phyloP scores from a whole-genome alignment of 2,329 filamentous ascomycete genomes.

The Aspergillus nomiae region DNA sequence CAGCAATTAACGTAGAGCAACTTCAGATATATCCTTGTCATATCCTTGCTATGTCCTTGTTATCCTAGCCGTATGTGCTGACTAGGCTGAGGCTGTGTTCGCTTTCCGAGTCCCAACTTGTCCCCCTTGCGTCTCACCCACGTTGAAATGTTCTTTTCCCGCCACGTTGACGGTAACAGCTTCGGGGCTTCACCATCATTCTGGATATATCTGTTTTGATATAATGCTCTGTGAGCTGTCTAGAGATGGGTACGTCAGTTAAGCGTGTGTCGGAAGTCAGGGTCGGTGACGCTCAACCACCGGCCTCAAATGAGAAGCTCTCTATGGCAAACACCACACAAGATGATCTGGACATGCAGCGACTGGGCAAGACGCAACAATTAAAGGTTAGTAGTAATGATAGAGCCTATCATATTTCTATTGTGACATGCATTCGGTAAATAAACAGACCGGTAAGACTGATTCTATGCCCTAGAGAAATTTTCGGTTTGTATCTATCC shows the following conservation, averaged over 20 bases:
- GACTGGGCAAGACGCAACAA: background rate
- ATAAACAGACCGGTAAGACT: background rate
- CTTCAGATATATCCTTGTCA: background rate
- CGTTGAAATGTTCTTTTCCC: background rate
- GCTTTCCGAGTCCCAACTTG: background rate
- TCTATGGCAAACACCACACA: background rate
- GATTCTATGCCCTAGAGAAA: constrained; percentile 24
- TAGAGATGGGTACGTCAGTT: background rate
- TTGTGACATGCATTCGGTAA: background rate
- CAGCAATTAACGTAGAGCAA: too few relatives aligned
- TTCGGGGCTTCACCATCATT: background rate
- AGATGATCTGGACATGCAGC: background rate
- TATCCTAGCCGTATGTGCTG: background rate
- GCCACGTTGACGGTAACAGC: background rate
- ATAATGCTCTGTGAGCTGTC: background rate
- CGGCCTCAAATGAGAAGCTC: background rate
- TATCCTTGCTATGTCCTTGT: background rate
- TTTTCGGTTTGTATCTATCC: constrained; percentile 42
- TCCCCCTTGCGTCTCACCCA: background rate
- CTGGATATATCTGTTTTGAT: background rate
- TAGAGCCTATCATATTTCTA: background rate
- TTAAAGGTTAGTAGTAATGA: background rate
- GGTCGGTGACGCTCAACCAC: background rate
- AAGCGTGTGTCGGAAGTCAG: background rate
- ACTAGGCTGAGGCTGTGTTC: background rate